phyloP scores from a whole-genome alignment of 2,329 filamentous ascomycete genomes.

The Pseudogymnoascus destructans region DNA sequence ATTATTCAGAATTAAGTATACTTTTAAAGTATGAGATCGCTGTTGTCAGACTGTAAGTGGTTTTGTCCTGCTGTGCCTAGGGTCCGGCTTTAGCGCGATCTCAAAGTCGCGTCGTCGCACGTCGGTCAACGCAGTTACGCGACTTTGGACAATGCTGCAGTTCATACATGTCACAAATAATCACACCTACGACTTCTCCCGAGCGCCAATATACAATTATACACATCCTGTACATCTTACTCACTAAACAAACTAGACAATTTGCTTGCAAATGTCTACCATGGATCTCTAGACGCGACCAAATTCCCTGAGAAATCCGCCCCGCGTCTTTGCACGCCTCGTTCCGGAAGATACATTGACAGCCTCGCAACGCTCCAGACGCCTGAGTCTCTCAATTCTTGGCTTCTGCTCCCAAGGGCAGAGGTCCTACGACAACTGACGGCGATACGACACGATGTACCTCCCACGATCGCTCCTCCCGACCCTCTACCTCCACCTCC shows the following conservation, averaged over 20 bases:
- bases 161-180: neutral
- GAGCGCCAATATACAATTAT: neutral
- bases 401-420: conserved; percentile 7
- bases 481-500: conserved; percentile 81
- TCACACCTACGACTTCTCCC: neutral
- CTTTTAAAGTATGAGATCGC: neutral
- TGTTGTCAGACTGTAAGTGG: neutral
- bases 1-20: neutral
- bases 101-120: conserved; percentile 4
- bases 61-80: neutral
- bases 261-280: neutral
- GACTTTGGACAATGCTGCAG: neutral
- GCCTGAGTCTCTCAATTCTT: conserved; percentile 1
- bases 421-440: neutral
- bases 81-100: neutral
- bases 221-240: conserved; percentile 2
- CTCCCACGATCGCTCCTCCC: conserved; percentile 80
- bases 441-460: conserved; percentile 53
- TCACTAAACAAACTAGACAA: neutral
- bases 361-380: neutral
- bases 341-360: neutral
- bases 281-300: neutral
- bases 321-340: neutral
- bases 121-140: conserved; percentile 5
- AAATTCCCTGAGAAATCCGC: neutral